Conservation (phyloP, 352 stramenopile species). For the Phytophthora brassicae region DNA sequence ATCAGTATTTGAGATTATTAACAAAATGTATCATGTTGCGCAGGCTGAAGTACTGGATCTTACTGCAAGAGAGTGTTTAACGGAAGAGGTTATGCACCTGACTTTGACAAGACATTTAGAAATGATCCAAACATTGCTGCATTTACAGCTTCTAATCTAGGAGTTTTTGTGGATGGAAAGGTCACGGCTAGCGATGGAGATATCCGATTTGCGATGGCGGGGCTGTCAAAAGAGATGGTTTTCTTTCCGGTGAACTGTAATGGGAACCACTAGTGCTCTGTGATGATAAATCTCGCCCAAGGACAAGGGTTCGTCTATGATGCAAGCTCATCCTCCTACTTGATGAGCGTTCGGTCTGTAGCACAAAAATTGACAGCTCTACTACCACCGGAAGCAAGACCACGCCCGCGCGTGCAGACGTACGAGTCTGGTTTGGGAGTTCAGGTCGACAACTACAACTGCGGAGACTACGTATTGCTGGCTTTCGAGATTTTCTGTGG, state of each 20-base stretch:
- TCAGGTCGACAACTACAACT: no score
- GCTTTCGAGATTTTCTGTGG: not conserved
- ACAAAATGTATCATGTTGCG: not conserved
- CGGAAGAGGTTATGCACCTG: not conserved
- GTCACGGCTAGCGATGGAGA: not conserved
- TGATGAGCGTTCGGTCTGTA: no score
- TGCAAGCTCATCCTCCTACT: no score
- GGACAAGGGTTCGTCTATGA: not conserved
- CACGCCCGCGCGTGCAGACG: no score
- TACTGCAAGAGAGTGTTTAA: not conserved
- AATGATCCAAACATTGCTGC: not conserved
- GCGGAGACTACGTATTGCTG: no score
- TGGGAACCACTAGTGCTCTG: constrained; percentile 16
- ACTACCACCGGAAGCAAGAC: no score
- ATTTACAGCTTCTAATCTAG: not conserved
- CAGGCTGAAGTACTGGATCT: not conserved
- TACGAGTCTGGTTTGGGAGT: no score
- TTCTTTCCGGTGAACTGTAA: constrained; percentile 16
- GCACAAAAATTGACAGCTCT: no score
- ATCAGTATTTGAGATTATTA: not conserved
- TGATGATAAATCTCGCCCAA: constrained; percentile 9
- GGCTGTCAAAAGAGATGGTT: not conserved
- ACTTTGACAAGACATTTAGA: not conserved
- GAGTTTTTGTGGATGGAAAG: not conserved
- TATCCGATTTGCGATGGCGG: not conserved